phyloP scores from a whole-genome alignment of 331 rosid species.

The Pyrus hybrid region DNA sequence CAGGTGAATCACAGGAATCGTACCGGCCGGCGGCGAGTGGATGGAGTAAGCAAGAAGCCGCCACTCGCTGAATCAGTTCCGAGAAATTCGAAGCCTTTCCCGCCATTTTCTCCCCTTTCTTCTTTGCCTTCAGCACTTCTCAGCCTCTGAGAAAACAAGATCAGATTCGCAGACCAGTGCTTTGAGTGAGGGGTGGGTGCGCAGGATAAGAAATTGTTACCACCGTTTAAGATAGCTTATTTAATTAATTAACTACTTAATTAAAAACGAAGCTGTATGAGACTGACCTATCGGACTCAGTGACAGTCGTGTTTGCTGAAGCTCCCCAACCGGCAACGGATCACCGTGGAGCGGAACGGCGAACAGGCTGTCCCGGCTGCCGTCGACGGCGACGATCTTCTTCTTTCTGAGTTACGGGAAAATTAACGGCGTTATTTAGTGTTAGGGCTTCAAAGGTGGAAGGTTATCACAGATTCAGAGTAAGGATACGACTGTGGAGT shows the following conservation, averaged over 20 bases:
- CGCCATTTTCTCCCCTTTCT: constrained; percentile 45
- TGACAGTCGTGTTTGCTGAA: neutral
- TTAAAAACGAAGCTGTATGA: neutral
- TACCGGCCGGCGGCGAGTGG: constrained; percentile 55
- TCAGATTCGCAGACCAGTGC: constrained; percentile 4
- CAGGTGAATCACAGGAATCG: constrained; percentile 5
- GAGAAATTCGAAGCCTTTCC: constrained; percentile 77
- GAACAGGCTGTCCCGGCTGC: neutral
- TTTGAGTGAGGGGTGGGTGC: neutral
- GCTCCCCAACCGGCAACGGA: neutral
- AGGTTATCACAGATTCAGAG: neutral
- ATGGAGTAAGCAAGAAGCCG: constrained; percentile 83
- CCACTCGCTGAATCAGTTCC: constrained; percentile 88
- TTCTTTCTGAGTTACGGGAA: neutral
- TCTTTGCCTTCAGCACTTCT: constrained; percentile 7
- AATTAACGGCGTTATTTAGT: neutral
- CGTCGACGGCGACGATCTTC: neutral
- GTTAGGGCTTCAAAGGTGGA: neutral
- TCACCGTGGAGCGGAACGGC: neutral
- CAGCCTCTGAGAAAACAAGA: neutral
- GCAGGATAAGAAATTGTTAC: neutral
- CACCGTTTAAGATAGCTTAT: neutral
- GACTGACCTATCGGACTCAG: neutral
- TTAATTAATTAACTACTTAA: neutral
- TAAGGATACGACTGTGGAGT: neutral